Conservation (phyloP, 129 eudicot species). For the Flaveria trinervia region DNA sequence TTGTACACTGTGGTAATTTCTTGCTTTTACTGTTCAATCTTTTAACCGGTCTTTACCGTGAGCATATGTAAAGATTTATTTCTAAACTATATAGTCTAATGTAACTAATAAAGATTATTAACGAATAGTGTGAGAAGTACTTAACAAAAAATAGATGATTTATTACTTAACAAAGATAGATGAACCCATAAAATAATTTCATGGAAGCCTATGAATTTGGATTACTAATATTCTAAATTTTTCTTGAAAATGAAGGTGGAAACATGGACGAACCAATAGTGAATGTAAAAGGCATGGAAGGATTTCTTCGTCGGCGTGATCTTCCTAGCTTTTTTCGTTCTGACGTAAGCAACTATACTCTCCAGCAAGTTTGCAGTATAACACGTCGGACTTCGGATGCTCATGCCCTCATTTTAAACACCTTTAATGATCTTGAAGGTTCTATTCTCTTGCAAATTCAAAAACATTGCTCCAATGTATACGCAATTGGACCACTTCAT, state of each 20-base stretch:
- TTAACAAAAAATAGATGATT: too few relatives aligned
- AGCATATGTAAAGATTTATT: too few relatives aligned
- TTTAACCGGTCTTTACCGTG: too few relatives aligned
- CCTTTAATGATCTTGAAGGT: constrained; percentile 63
- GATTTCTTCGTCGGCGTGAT: constrained; percentile 56
- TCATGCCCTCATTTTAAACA: constrained; percentile 53
- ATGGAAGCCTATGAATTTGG: too few relatives aligned
- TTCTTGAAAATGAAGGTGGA: constrained; percentile 29
- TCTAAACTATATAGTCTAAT: too few relatives aligned
- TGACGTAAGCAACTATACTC: background rate
- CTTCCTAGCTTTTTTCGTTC: constrained; percentile 55
- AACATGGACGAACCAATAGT: constrained; percentile 42
- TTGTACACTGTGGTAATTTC: too few relatives aligned
- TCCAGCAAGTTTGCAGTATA: constrained; percentile 18
- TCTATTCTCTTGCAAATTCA: constrained; percentile 48
- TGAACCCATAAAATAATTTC: background rate
- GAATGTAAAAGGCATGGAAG: constrained; percentile 52
- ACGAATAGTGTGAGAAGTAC: too few relatives aligned
- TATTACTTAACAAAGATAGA: background rate
- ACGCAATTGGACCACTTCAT: constrained; percentile 67
- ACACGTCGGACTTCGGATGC: constrained; percentile 23
- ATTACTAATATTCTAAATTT: background rate
- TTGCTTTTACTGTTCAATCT: too few relatives aligned
- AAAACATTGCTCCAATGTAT: constrained; percentile 40
- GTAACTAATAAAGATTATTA: too few relatives aligned